phyloP scores from a whole-genome alignment of 2,329 filamentous ascomycete genomes.

The Diplodia sapinea region DNA sequence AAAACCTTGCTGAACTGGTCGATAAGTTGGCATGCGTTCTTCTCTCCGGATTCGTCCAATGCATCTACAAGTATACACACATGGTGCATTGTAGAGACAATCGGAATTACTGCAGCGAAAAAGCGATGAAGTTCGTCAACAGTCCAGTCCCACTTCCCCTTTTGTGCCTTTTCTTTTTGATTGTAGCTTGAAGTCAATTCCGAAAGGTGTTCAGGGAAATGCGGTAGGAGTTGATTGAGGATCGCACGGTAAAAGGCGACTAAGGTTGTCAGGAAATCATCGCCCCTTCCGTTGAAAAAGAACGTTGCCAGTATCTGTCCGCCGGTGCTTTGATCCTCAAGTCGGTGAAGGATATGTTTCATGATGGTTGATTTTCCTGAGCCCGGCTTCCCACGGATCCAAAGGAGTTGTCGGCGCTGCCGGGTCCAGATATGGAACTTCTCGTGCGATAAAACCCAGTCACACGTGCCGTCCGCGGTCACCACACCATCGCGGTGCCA shows the following conservation, averaged over 20 bases:
- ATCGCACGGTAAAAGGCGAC: not conserved
- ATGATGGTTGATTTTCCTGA: not conserved
- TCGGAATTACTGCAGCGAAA: not conserved
- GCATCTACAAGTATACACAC: not conserved
- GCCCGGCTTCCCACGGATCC: not conserved
- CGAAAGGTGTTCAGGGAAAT: not conserved
- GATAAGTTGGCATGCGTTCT: not conserved
- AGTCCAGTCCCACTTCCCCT: not conserved
- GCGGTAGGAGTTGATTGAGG: not conserved
- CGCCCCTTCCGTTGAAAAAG: not conserved
- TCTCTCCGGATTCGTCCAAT: not conserved
- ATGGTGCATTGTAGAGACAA: too few species aligned
- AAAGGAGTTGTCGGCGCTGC: not conserved
- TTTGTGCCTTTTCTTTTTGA: accelerated
- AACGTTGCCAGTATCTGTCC: not conserved
- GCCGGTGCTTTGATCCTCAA: not conserved
- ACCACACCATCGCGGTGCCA: not conserved
- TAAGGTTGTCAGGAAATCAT: not conserved
- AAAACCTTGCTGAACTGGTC: too few species aligned
- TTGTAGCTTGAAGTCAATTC: not conserved
- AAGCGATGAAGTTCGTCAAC: not conserved
- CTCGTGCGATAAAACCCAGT: not conserved
- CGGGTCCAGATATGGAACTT: not conserved
- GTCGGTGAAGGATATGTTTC: not conserved
- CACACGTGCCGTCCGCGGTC: not conserved